Evolutionary conservation across 345 rosid genomes (phyloP).

Genomic region (Salix viminalis): DNA sequence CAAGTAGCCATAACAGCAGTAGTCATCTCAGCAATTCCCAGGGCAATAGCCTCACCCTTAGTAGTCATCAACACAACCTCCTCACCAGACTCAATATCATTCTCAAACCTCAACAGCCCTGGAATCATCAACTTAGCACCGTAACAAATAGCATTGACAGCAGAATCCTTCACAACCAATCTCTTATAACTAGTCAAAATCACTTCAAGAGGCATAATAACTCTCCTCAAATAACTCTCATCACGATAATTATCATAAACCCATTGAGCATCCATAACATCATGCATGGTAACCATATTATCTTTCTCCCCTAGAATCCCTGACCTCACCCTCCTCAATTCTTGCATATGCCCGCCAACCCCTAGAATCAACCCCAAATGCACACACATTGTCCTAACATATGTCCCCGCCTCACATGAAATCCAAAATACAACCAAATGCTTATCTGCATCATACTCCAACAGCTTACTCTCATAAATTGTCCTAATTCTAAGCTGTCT

Average conservation of each 20-base stretch:
- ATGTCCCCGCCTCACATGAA: constrained; percentile 92
- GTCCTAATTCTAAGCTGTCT: constrained; percentile 95
- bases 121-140: constrained; percentile 98
- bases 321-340: constrained; percentile 87
- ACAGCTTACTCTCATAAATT: constrained; percentile 76
- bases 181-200: constrained; percentile 91
- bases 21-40: constrained; percentile 97
- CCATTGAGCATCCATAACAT: constrained; percentile 98
- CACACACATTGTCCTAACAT: constrained; percentile 91
- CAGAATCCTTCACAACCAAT: constrained; percentile 84
- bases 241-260: constrained; percentile 57
- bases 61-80: constrained; percentile 95
- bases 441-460: constrained; percentile 73
- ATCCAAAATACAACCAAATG: constrained; percentile 95
- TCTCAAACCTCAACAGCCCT: constrained; percentile 79
- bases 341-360: constrained; percentile 98
- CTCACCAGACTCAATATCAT: constrained; percentile 77
- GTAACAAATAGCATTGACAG: constrained; percentile 91
- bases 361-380: constrained; percentile 88
- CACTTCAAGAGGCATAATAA: constrained; percentile 83
- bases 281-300: constrained; percentile 98
- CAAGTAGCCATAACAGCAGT: constrained; percentile 93
- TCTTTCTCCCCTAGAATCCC: constrained; percentile 87
- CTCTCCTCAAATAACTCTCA: constrained; percentile 80
- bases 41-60: constrained; percentile 86